Conservation (phyloP, 768 basidiomycete genomes). For the Sporobolomyces phaffii region DNA sequence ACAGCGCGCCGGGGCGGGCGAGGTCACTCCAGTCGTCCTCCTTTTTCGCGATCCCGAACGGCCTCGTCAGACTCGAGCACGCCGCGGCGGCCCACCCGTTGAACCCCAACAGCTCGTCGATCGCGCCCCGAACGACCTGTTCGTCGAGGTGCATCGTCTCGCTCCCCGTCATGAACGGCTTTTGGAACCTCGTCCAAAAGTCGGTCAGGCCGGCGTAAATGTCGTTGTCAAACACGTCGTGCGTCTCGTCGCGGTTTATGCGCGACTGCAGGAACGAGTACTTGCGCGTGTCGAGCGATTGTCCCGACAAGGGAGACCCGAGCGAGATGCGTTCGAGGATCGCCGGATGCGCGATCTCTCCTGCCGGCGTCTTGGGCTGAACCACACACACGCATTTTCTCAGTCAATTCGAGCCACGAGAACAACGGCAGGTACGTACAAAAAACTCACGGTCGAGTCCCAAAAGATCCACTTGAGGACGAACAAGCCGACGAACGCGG, state of each 20-base stretch:
- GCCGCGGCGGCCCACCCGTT: slow-evolving; percentile 98
- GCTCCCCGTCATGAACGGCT: slow-evolving; percentile 74
- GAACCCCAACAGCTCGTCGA: slow-evolving; percentile 87
- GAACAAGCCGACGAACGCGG: slow-evolving; percentile 41
- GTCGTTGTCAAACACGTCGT: slow-evolving; percentile 68
- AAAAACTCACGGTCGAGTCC: slow-evolving; percentile 34
- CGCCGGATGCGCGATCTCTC: slow-evolving; percentile 43
- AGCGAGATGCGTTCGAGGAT: slow-evolving; percentile 60
- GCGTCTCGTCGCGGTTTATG: slow-evolving; percentile 70
- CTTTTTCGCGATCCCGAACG: slow-evolving; percentile 79
- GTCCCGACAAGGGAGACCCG: slow-evolving; percentile 54
- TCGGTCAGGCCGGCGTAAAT: slow-evolving; percentile 72
- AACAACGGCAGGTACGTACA: too few relatives aligned
- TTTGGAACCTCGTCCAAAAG: slow-evolving; percentile 88
- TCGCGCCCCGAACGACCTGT: slow-evolving; percentile 78
- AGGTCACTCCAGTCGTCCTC: slow-evolving; percentile 86
- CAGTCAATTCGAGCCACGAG: background rate
- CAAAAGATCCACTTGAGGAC: slow-evolving; percentile 40
- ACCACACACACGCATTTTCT: background rate
- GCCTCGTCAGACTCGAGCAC: slow-evolving; percentile 87
- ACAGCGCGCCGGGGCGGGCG: slow-evolving; percentile 70
- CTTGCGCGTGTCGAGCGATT: slow-evolving; percentile 77
- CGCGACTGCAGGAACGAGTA: slow-evolving; percentile 82
- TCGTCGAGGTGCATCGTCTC: slow-evolving; percentile 85
- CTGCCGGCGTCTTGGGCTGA: slow-evolving; percentile 39